Evolutionary conservation across 768 basidiomycete species (phyloP), one percentile per base, ranked within the genome.

Genomic region (Rhizopogon vinicolor): DNA sequence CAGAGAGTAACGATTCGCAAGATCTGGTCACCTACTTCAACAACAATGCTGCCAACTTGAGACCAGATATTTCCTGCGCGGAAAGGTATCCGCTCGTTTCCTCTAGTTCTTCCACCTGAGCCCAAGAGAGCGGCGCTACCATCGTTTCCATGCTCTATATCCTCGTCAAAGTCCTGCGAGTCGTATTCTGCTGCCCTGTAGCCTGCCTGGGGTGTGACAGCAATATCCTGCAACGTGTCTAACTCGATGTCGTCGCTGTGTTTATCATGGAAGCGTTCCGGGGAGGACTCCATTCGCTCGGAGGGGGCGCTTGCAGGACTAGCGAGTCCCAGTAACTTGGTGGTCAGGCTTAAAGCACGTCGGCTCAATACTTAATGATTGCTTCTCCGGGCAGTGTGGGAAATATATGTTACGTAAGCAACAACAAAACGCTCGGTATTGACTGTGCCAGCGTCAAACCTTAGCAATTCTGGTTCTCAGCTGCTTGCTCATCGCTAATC

Each of bases 21-120:
- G 39, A 5, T 48, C 59, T 37, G 41, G 7, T 29, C 41, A 72
- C 77, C 43, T 63, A 90, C 90, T 80, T 92, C 89, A 22, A 87
- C 66, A 41, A 90, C 84, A 50, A 91, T 88, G 39, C 77, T 68
- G 60, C 75, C 75, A 9, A 83, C 74, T 63, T 84, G 84, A 1
- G 71, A 64, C 86, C 87, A 88, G 13, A 76, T 53, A 29, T 18
- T 12, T 44, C 25, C 16, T 35, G 37, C 10, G 50, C 62, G 52
- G 51, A 41, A 58, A 51, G 35, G 60, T 50, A 63, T 59, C 44
- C 62, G 65, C 49, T 68, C 66, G 1, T 55, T 62, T 7, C 63
- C 67, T n/a, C 65, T 65, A 7, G 63, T 63, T 41, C 68, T 63
- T 28, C 60, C 62, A 33, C 62, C 64, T 42, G 70, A 60, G 18